phyloP scores from a whole-genome alignment of 2,329 filamentous ascomycete genomes.

The Xylaria polymorpha region DNA sequence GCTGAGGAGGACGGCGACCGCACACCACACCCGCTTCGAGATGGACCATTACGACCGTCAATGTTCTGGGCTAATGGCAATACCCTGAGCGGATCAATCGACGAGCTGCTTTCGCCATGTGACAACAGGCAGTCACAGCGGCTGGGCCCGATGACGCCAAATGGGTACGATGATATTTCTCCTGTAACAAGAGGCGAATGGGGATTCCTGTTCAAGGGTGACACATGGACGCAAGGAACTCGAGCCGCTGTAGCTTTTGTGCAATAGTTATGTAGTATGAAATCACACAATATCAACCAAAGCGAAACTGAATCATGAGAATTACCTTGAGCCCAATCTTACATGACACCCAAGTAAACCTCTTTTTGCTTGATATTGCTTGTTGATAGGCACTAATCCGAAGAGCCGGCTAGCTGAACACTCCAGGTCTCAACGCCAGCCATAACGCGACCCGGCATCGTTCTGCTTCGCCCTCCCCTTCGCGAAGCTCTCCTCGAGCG shows the following conservation, averaged over 20 bases:
- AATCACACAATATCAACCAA: conserved; percentile 16
- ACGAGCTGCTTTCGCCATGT: conserved; percentile 53
- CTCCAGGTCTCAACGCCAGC: conserved; percentile 67
- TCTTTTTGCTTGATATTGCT: background rate
- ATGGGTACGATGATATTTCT: conserved; percentile 71
- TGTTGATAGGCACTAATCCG: background rate
- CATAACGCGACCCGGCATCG: conserved; percentile 85
- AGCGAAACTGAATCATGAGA: background rate
- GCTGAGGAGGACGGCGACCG: conserved; percentile 44
- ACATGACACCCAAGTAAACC: background rate
- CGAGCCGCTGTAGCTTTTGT: conserved; percentile 22
- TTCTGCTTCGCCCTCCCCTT: conserved; percentile 80
- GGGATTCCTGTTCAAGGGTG: conserved; percentile 68
- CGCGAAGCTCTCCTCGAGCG: conserved; percentile 92
- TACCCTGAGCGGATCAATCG: conserved; percentile 54
- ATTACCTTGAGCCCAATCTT: background rate
- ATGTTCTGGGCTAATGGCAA: conserved; percentile 38
- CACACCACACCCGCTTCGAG: conserved; percentile 44
- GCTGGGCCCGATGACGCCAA: conserved; percentile 66
- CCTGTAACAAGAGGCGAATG: conserved; percentile 72
- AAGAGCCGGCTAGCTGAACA: background rate
- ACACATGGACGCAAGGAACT: conserved; percentile 53
- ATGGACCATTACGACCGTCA: conserved; percentile 36
- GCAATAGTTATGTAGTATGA: conserved; percentile 21
- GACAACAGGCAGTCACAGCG: conserved; percentile 40